Base-by-base conservation (phyloP, 768 basidiomycete species). In the Dioszegia aurantiaca region DNA sequence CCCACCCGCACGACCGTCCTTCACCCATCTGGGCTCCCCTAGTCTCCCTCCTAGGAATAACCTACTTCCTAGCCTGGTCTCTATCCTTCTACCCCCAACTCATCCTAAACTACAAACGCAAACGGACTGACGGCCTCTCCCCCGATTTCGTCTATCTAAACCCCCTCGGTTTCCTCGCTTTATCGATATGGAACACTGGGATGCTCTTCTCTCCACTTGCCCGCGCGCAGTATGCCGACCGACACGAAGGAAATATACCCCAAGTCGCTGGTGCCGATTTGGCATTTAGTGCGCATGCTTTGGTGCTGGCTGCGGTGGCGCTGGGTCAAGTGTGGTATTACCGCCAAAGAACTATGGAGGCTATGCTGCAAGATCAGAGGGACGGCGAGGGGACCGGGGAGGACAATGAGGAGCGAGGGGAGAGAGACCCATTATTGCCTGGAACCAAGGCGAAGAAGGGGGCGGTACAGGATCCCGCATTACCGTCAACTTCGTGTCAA, bases 61-160 rank as follows among this genome's bases (percentile, higher is more conserved):
- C 59, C 19, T 77, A 77, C 63, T 77, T 77, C 19, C 23, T 62
- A 9, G 74, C 75, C 6, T 78, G 78, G 78, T 74, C 74, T 19
- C 26, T 68, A 12, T 74, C 72, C 28, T 80, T 80, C 68, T 79
- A 79, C 51, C 79, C 78, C 19, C 79, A 79, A 55, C 59, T 78
- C 27, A 37, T 77, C 19, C 64, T 78, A 27, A 79, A 79, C 60
- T 77, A 72, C 65, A 49, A 63, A 26, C 72, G 78, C 2, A 76
- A 76, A 51, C 59, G 75, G 31, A 77, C 77, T 3, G 61, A 62
- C 9, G 79, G 79, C 8, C 62, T 79, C 24, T 74, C 75, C 1
- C 61, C 75, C 16, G 79, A 80, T 67, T 80, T 80, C 58, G 62
- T 72, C 21, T 67, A 68, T 49, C 65, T 80, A 39, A 81, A 81